These are phyloP conservation scores for Sarocladiaceae sp. DNA, from an alignment of 2,329 filamentous ascomycete genomes.

Conservation along the genomic window DNA sequence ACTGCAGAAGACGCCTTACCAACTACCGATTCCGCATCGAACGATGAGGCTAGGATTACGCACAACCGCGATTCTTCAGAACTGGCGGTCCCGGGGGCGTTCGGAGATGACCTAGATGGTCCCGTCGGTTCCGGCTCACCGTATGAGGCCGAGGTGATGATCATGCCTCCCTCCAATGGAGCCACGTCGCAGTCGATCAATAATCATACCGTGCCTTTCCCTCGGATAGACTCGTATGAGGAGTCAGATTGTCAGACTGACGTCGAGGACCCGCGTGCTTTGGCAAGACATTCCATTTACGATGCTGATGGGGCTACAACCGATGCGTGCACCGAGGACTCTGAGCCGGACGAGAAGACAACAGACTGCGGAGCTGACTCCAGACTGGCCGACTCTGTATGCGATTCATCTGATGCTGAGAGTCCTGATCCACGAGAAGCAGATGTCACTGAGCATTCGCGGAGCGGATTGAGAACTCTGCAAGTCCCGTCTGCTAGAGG, in stretches of 20 bases:
- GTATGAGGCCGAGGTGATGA: conserved; percentile 30
- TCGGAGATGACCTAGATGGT: conserved; percentile 31
- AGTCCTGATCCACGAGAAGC: conserved; percentile 3
- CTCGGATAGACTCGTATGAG: conserved; percentile 27
- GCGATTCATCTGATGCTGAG: conserved; percentile 31
- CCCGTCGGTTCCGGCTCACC: neutral
- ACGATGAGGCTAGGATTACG: conserved; percentile 6
- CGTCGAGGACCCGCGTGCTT: conserved; percentile 20
- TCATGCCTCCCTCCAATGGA: conserved; percentile 31
- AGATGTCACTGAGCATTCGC: too few species aligned
- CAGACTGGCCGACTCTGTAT: conserved; percentile 29
- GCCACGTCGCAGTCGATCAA: too few species aligned
- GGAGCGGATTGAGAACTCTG: too few species aligned
- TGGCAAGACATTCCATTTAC: conserved; percentile 16
- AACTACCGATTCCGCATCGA: neutral
- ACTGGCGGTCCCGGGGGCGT: conserved; percentile 21
- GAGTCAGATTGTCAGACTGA: conserved; percentile 31
- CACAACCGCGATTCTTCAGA: neutral
- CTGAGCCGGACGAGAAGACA: conserved; percentile 23
- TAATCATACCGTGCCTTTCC: conserved; percentile 24
- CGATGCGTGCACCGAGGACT: conserved; percentile 30
- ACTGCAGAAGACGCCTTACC: conserved; percentile 13
- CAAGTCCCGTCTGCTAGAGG: conserved; percentile 36
- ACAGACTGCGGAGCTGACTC: conserved; percentile 22
- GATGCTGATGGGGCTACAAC: conserved; percentile 27